phyloP scores from a whole-genome alignment of 2,329 filamentous ascomycete genomes.

The Fulvia fulva region DNA sequence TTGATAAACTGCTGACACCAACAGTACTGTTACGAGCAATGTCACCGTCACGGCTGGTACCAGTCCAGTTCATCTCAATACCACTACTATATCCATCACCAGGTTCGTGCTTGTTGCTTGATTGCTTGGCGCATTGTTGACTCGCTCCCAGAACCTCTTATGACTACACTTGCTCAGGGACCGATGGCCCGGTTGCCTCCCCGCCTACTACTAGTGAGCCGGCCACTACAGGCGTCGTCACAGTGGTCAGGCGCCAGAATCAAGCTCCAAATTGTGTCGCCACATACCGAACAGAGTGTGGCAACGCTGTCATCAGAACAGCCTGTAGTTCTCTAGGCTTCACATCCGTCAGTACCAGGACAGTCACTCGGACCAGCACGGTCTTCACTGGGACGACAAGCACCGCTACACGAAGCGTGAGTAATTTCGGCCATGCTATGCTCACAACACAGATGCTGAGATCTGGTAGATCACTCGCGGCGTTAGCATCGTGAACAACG shows the following conservation, averaged over 20 bases:
- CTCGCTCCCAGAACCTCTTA: neutral
- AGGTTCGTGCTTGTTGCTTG: neutral
- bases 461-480: neutral
- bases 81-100: slow-evolving; percentile 4
- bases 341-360: neutral
- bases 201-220: no score
- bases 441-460: neutral
- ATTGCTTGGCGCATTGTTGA: neutral
- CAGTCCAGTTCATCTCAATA: neutral
- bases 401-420: neutral
- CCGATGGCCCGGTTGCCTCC: no score
- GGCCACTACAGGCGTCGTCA: neutral
- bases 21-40: slow-evolving; percentile 1
- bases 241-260: neutral
- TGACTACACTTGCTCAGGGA: neutral
- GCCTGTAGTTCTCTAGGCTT: neutral
- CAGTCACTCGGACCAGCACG: neutral
- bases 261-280: neutral
- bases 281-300: neutral
- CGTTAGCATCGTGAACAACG: neutral
- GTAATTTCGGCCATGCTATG: neutral
- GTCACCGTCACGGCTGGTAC: neutral
- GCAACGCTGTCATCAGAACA: neutral
- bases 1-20: neutral
- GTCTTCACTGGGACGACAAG: neutral